Conservation (phyloP, 148 eudicot genomes). For the Limonium bicolor region DNA sequence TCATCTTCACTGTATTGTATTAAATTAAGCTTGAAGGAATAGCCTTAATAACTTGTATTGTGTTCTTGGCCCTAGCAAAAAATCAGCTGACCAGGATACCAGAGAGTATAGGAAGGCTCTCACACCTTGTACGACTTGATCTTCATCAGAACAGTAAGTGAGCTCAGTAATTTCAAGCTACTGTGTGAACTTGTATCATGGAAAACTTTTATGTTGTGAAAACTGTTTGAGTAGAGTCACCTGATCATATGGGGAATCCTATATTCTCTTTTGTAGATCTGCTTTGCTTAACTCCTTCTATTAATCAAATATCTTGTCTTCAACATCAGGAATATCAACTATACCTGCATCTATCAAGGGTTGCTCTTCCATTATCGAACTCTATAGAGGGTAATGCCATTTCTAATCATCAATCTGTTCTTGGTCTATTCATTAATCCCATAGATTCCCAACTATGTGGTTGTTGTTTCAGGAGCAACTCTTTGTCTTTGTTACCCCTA, state of each 20-base stretch:
- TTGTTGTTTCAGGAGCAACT: too few relatives aligned
- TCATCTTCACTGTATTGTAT: too few relatives aligned
- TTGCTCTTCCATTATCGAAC: slow-evolving; percentile 75
- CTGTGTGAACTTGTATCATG: neutral
- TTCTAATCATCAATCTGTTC: too few relatives aligned
- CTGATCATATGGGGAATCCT: neutral
- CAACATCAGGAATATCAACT: slow-evolving; percentile 61
- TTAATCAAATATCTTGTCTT: neutral
- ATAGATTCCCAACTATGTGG: too few relatives aligned
- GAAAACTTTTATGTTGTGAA: neutral
- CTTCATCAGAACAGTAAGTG: slow-evolving; percentile 87
- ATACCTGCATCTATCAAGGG: slow-evolving; percentile 79
- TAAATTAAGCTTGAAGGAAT: too few relatives aligned
- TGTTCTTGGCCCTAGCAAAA: too few relatives aligned
- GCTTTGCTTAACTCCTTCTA: neutral
- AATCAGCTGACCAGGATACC: slow-evolving; percentile 62
- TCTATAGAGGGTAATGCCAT: slow-evolving; percentile 89
- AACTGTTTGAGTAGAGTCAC: neutral
- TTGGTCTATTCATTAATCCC: too few relatives aligned
- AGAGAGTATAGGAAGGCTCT: slow-evolving; percentile 68
- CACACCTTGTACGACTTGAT: slow-evolving; percentile 77
- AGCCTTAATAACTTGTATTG: too few relatives aligned
- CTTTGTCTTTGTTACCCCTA: too few relatives aligned
- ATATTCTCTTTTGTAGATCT: neutral
- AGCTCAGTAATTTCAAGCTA: neutral